Evolutionary conservation across 805 yeast species (phyloP).

Genomic region (Ogataea dorogensis): DNA sequence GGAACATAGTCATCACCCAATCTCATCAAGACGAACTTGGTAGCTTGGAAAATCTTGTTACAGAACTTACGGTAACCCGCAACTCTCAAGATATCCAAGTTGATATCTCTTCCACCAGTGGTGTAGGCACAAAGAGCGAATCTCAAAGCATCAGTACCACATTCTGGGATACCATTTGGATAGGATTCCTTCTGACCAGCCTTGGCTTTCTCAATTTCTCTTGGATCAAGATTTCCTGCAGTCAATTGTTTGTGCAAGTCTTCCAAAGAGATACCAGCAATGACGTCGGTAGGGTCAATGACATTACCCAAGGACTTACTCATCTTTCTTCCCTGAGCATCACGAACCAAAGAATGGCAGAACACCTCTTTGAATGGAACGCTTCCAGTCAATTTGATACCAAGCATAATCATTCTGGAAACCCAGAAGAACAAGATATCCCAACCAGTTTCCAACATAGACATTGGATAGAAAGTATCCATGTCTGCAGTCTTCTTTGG

Average conservation of each 20-base stretch:
- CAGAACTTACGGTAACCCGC: constrained; percentile 99
- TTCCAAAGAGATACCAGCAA: constrained; percentile 79
- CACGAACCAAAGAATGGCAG: constrained; percentile 98
- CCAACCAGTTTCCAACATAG: constrained; percentile 98
- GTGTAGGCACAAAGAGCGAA: constrained; percentile 98
- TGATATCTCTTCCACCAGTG: constrained; percentile 98
- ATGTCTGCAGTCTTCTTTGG: constrained; percentile 75
- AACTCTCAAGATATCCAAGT: constrained; percentile 91
- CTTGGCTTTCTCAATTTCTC: constrained; percentile 82
- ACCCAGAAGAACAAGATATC: constrained; percentile 99
- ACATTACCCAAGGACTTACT: constrained; percentile 97
- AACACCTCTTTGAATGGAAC: constrained; percentile 95
- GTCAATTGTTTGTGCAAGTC: constrained; percentile 73
- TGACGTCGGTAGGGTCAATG: constrained; percentile 93
- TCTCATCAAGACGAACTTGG: constrained; percentile 92
- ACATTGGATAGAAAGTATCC: constrained; percentile 81
- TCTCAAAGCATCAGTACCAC: constrained; percentile 98
- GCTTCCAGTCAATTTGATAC: constrained; percentile 84
- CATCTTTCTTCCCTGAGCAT: constrained; percentile 99
- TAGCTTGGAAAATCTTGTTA: constrained; percentile 98
- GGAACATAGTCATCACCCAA: constrained; percentile 88
- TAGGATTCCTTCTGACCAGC: constrained; percentile 85
- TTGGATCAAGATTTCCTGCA: constrained; percentile 83
- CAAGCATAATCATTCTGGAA: constrained; percentile 90
- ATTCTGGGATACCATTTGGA: constrained; percentile 97